phyloP scores from a whole-genome alignment of 768 basidiomycete species.

The Cystofilobasidium macerans region DNA sequence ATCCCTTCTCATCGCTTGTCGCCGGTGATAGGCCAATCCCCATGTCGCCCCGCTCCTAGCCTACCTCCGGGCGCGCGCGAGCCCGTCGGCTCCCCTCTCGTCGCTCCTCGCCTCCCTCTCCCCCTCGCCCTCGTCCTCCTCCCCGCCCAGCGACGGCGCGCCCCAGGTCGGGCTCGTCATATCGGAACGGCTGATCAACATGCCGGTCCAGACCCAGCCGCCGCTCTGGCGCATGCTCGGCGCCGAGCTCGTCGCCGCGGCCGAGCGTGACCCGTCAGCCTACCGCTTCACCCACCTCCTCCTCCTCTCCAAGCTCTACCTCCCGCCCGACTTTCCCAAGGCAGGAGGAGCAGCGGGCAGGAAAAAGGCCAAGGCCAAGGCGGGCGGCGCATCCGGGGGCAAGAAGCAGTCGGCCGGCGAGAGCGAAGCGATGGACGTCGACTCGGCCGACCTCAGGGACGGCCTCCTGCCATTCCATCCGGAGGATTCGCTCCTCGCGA shows the following conservation, averaged over 20 bases:
- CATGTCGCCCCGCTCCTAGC: too few species aligned
- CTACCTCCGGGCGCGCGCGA: too few species aligned
- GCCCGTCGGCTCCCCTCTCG: constrained; percentile 47
- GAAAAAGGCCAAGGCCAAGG: constrained; percentile 27
- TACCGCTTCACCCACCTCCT: constrained; percentile 30
- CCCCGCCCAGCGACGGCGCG: too few species aligned
- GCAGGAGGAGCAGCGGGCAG: constrained; percentile 35
- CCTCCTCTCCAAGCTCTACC: constrained; percentile 34
- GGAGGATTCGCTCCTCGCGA: constrained; percentile 16
- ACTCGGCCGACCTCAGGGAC: constrained; percentile 10
- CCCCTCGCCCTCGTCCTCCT: constrained; percentile 27
- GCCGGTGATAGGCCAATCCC: constrained; percentile 30
- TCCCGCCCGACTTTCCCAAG: constrained; percentile 28
- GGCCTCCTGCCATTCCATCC: constrained; percentile 25
- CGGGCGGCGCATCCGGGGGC: too few species aligned
- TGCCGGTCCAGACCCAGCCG: constrained; percentile 85
- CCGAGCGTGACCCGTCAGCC: constrained; percentile 33
- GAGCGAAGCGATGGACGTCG: constrained; percentile 12
- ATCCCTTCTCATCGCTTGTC: background rate
- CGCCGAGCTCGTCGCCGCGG: constrained; percentile 67
- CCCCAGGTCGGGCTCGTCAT: constrained; percentile 70
- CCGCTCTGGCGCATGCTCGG: constrained; percentile 84
- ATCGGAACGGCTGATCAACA: constrained; percentile 81
- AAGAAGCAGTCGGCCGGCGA: constrained; percentile 29
- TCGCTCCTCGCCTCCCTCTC: constrained; percentile 44